Base-by-base conservation (phyloP, 495 filamentous ascomycete species). In the Aspergillus mulundensis region DNA sequence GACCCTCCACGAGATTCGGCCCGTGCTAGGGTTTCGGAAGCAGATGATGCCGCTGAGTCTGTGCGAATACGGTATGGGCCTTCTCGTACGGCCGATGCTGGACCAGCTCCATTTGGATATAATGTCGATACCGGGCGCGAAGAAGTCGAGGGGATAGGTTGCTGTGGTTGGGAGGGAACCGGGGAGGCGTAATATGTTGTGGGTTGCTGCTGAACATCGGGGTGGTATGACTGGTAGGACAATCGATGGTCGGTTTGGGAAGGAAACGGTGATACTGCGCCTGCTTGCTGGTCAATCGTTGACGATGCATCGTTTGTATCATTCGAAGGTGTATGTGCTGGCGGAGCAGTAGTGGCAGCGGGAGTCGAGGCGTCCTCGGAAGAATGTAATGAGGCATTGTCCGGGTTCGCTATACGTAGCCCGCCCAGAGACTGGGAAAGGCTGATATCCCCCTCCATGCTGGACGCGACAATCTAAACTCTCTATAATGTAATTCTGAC, bases 401-500 rank as follows among this genome's bases (percentile, higher is more conserved):
- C 93, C 40, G 95, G 94, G 70, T 99, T 99, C 58, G 95, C 95
- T 66, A 97, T 97, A 61, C 94, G 88, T 70, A 99, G 78, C 61
- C 95, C 95, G 50, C 95, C 95, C 60, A 99, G 80, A 56, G 90
- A 88, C 72, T 91, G 88, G 53, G 94, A 95, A 48, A 98, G 83
- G 69, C 89, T 97, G 61, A 96, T 73, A 72, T 97, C 93, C 66
- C 88, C 89, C 68, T 93, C 88, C 93, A 96, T 97, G 66, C 63
- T 72, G 61, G 62, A 52, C 53, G 25, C 34, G 21, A 25, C 23
- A 38, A 36, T n/a, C 16, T 8, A 34, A 24, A 53, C 21, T 14
- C 43, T 41, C 53, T 36, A 15, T 24, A 47, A 23, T 18, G 28
- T 8, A 30, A 47, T 23, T 18, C 24, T 23, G 21, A 50, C 12